Evolutionary conservation across 805 yeast species (phyloP).

Genomic region (Zygotorulaspora danielsina): DNA sequence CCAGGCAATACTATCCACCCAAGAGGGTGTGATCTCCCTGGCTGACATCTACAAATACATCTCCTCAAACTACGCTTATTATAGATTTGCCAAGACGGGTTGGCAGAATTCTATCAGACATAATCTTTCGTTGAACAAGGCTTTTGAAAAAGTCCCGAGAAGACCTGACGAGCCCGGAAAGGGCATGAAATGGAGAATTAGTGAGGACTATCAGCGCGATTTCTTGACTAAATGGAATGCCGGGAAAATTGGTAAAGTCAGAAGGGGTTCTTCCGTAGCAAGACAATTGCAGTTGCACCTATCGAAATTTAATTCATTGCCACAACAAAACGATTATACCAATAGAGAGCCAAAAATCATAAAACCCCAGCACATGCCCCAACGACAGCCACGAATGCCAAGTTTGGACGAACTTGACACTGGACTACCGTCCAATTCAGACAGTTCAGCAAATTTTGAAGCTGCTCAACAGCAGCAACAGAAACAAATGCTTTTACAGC

Average conservation of each 20-base stretch:
- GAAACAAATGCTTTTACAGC: slow-evolving; percentile 7
- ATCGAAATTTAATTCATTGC: slow-evolving; percentile 42
- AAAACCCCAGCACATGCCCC: slow-evolving; percentile 16
- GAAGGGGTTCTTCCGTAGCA: slow-evolving; percentile 77
- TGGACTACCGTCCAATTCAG: slow-evolving; percentile 8
- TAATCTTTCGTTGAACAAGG: slow-evolving; percentile 88
- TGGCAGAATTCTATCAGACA: slow-evolving; percentile 99
- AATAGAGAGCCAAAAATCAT: slow-evolving; percentile 13
- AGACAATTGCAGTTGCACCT: slow-evolving; percentile 75
- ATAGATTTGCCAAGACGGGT: slow-evolving; percentile 87
- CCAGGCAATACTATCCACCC: slow-evolving; percentile 86
- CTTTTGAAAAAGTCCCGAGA: slow-evolving; percentile 95
- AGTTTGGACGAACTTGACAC: slow-evolving; percentile 7
- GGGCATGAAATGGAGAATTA: slow-evolving; percentile 98
- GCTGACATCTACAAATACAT: slow-evolving; percentile 94
- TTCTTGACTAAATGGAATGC: slow-evolving; percentile 73
- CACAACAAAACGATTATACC: slow-evolving; percentile 34
- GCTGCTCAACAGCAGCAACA: slow-evolving; percentile 9
- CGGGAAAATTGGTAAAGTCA: slow-evolving; percentile 68
- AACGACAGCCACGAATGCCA: slow-evolving; percentile 9
- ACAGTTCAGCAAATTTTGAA: slow-evolving; percentile 1
- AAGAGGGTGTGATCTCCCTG: slow-evolving; percentile 81
- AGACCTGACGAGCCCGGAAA: slow-evolving; percentile 96
- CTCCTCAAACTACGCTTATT: slow-evolving; percentile 80
- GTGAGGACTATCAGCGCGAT: slow-evolving; percentile 77